Base-by-base conservation (phyloP, 2,329 filamentous ascomycete species). In the Cordyceps militaris region DNA sequence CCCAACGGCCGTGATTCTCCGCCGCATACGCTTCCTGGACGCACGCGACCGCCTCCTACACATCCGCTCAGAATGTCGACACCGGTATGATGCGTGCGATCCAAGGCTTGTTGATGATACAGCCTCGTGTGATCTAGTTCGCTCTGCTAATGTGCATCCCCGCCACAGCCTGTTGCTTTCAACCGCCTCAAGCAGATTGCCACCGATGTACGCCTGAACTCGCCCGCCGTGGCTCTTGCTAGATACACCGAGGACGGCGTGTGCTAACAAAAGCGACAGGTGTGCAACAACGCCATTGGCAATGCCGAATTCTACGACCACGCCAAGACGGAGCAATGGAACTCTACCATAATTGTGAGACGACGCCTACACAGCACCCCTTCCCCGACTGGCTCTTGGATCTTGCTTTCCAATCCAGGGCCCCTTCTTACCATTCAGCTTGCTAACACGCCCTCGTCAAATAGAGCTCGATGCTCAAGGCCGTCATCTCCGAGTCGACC, bases 271-370 rank as follows among this genome's bases (percentile, higher is more conserved):
- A 16, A 60, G 55, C 60, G 63, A 47, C 58, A 96, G 91, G 92
- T 91, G 65, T 96, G 92, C 79, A 85, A 89, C 69, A 81, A 80
- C 64, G 88, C 90, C 60, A 83, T 97, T 66, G 84, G 85, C 61
- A 80, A 75, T 62, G 85, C 85, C 60, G 85, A 90, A 61, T 86
- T 82, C 74, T 99, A 99, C 77, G 88, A 96, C 63, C 94, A 97
- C 74, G 75, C 85, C 57, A 87, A 88, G 70, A 95, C 93, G 36
- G 84, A 88, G 70, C 77, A 84, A 65, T 97, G 93, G 93, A 97
- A 97, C 78, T 88, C 88, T 34, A 79, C 81, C 63, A 97, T 99
- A 73, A 97, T 97, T 73, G 91, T 96, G 82, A 56, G 54, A 10
- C 14, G 4, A 49, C 13, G n/a, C 26, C 54, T 23, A 30, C 43